phyloP scores from a whole-genome alignment of 202 grass and related monocot genomes.

The Elaeis oleifera region DNA sequence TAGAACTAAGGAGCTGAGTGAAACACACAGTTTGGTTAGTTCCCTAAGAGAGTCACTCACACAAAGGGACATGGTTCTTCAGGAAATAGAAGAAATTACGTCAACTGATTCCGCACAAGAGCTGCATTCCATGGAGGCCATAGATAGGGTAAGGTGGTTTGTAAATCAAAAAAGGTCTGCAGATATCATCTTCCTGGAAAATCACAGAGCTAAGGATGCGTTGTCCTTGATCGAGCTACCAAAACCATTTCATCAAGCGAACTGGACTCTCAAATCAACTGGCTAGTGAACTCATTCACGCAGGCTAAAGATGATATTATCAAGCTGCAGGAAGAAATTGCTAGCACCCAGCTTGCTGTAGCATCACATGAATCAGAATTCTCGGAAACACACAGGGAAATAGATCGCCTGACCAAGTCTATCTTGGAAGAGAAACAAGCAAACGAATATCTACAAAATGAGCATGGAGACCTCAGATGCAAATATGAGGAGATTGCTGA shows the following conservation, averaged over 20 bases:
- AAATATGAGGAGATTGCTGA: constrained; percentile 35
- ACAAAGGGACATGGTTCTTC: constrained; percentile 59
- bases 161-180: constrained; percentile 64
- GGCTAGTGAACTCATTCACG: constrained; percentile 50
- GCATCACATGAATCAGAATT: constrained; percentile 34
- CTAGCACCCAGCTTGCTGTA: constrained; percentile 33
- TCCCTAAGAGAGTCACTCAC: constrained; percentile 63
- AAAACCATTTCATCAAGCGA: constrained; percentile 38
- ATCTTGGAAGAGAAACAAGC: constrained; percentile 76
- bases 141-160: constrained; percentile 66
- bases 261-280: constrained; percentile 73
- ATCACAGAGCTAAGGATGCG: constrained; percentile 65
- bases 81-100: constrained; percentile 52
- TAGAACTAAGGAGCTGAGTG: constrained; percentile 47
- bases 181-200: constrained; percentile 52
- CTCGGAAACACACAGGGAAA: constrained; percentile 57
- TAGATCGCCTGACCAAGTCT: constrained; percentile 47
- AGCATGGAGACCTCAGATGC: constrained; percentile 59
- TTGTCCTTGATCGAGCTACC: constrained; percentile 63
- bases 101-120: constrained; percentile 48
- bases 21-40: constrained; percentile 36
- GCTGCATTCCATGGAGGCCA: constrained; percentile 55
- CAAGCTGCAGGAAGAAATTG: constrained; percentile 50
- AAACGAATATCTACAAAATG: constrained; percentile 64
- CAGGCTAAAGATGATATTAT: constrained; percentile 48